Evolutionary conservation across 345 rosid genomes (phyloP), one percentile per base, ranked within the genome.

Genomic region (Citrus trifoliata): DNA sequence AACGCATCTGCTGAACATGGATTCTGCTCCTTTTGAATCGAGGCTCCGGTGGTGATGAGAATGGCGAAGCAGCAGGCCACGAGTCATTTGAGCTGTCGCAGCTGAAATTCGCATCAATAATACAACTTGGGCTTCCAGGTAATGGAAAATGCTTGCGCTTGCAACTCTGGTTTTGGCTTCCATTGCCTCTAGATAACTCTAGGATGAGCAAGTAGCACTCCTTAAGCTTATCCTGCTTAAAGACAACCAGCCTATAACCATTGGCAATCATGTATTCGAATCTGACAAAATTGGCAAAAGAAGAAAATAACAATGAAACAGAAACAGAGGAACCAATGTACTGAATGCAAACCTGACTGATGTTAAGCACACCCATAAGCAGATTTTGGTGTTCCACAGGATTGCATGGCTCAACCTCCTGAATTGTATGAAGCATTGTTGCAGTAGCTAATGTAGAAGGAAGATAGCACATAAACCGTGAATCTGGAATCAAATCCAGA

Each of bases 381-480:
- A 89, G 92, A 75, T 86, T 84, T 72, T 85, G 91, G 80, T 88
- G 87, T 75, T 89, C 89, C 69, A 78, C 73, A 74, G 83, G 83
- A 62, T 87, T 86, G 75, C 76, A 80, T 35, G 92, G 89, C 80
- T 87, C 90, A 74, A 85, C 82, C 73, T 89, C 95, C 80, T 89
- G 86, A 67, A 89, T 85, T 74, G 85, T 88, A 85, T 82, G 86
- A 76, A 88, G 86, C 93, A 95, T 91, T 76, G 81, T 85, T 46
- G 98, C 95, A 75, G 96, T 78, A 67, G 99, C 99, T 75, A 93
- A 82, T 55, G 79, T 84, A 12, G 97, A 95, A 63, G 99, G 93
- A 6, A 83, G 75, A 83, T 86, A 90, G 53, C 83, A 58, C 82
- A 89, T 79, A 77, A 88, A 88, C 83, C 91, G 88, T 71, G 89